Evolutionary conservation across 495 filamentous ascomycete species (phyloP).

Genomic region (Aspergillus nidulans): DNA sequence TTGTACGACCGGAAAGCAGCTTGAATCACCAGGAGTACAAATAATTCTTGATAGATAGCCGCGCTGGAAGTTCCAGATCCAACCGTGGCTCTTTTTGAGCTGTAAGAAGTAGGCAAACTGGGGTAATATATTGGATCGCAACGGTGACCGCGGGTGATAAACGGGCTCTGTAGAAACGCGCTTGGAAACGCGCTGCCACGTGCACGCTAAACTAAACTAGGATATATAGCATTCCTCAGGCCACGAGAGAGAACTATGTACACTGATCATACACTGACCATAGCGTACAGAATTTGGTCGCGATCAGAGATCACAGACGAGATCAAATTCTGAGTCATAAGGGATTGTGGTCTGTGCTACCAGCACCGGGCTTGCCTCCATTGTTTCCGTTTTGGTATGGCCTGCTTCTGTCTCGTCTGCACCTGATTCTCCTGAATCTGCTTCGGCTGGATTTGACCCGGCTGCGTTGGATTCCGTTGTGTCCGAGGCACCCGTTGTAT

Average conservation of each 20-base stretch:
- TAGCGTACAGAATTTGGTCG: neutral
- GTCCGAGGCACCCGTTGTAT: neutral
- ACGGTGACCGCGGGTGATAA: neutral
- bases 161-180: neutral
- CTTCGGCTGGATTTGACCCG: neutral
- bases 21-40: neutral
- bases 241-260: neutral
- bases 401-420: neutral
- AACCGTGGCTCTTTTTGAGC: neutral
- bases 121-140: neutral
- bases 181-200: constrained; percentile 13
- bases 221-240: constrained; percentile 25
- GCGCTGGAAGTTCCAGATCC: neutral
- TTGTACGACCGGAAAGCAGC: neutral
- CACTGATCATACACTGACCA: too few species aligned
- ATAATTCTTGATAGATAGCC: neutral
- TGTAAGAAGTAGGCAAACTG: neutral
- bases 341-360: constrained; percentile 12
- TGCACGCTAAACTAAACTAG: constrained; percentile 10
- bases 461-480: too few species aligned
- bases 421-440: neutral
- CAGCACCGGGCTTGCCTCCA: neutral
- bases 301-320: constrained; percentile 12
- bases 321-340: constrained; percentile 15
- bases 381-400: neutral